These are phyloP conservation scores for Moricandia arvensis DNA, from an alignment of 345 rosid species.

Conservation along the genomic window DNA sequence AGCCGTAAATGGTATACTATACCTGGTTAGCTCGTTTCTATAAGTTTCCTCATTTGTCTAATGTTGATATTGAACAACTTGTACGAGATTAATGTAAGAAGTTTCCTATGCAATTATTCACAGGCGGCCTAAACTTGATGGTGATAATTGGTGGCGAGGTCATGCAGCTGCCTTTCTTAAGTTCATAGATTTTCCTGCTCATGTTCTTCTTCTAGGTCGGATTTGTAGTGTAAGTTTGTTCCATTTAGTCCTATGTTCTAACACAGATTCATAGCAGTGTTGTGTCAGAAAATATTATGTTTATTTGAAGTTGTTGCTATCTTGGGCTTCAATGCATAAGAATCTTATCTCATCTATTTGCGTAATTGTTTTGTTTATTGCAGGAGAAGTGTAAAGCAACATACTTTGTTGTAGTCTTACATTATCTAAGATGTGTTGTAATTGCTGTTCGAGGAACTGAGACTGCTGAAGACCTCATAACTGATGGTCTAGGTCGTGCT, in stretches of 20 bases:
- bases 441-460: slow-evolving; percentile 92
- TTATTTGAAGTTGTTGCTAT: not conserved
- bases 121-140: slow-evolving; percentile 76
- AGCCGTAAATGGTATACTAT: slow-evolving; percentile 51
- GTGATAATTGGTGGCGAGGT: slow-evolving; percentile 98
- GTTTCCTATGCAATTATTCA: slow-evolving; percentile 19
- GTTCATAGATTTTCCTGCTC: slow-evolving; percentile 56
- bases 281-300: not conserved
- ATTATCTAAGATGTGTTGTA: slow-evolving; percentile 64
- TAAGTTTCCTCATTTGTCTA: slow-evolving; percentile 16
- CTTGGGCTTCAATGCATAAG: not conserved
- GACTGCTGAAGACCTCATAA: slow-evolving; percentile 94
- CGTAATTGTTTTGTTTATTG: slow-evolving; percentile 17
- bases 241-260: not conserved
- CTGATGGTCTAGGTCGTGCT: slow-evolving; percentile 82
- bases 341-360: not conserved
- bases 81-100: slow-evolving; percentile 5
- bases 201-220: slow-evolving; percentile 71
- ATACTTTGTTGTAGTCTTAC: slow-evolving; percentile 80
- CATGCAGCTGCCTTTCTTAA: slow-evolving; percentile 92
- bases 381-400: slow-evolving; percentile 87
- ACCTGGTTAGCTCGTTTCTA: slow-evolving; percentile 35
- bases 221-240: slow-evolving; percentile 57
- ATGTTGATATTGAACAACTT: too few relatives aligned
- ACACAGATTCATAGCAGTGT: not conserved